Conservation (phyloP, 2,329 filamentous ascomycete species). For the Coniochaeta sp. region DNA sequence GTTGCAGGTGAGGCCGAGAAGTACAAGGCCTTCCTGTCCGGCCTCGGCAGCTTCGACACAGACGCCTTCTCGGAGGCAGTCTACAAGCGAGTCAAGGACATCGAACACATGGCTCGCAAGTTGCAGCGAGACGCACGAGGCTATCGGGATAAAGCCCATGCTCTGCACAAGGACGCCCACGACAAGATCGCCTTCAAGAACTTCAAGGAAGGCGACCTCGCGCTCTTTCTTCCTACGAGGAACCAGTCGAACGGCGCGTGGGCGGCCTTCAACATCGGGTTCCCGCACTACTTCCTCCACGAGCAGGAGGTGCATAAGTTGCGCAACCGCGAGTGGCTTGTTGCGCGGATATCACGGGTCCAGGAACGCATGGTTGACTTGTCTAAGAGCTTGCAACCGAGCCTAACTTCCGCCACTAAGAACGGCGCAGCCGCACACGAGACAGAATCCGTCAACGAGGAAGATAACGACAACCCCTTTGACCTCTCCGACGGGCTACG, state of each 20-base stretch:
- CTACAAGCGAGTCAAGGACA: conserved; percentile 84
- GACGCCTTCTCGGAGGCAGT: conserved; percentile 80
- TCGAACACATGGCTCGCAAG: conserved; percentile 87
- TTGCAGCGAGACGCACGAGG: conserved; percentile 82
- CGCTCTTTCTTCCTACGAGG: conserved; percentile 85
- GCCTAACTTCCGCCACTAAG: conserved; percentile 21
- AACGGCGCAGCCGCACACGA: conserved; percentile 26
- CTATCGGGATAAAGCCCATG: conserved; percentile 82
- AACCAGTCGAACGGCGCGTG: conserved; percentile 93
- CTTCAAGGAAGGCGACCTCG: conserved; percentile 95
- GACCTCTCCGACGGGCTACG: conserved; percentile 89
- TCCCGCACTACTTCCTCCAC: conserved; percentile 92
- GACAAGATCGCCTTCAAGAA: conserved; percentile 94
- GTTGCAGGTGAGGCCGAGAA: conserved; percentile 61
- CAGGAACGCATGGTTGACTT: conserved; percentile 92
- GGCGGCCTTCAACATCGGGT: conserved; percentile 97
- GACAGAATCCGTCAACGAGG: conserved; percentile 45
- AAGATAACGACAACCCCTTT: conserved; percentile 93
- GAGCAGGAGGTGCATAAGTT: conserved; percentile 87
- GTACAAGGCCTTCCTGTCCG: conserved; percentile 68
- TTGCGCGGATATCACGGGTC: conserved; percentile 84
- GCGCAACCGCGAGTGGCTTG: conserved; percentile 85
- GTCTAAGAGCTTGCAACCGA: conserved; percentile 60
- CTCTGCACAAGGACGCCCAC: conserved; percentile 75
- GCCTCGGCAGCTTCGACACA: conserved; percentile 71